A percentile compares a stretch with the other conserved stretches of the same genome.
Conservation (phyloP, 2,329 filamentous ascomycete species). For the Delphinella strobiligena region DNA sequence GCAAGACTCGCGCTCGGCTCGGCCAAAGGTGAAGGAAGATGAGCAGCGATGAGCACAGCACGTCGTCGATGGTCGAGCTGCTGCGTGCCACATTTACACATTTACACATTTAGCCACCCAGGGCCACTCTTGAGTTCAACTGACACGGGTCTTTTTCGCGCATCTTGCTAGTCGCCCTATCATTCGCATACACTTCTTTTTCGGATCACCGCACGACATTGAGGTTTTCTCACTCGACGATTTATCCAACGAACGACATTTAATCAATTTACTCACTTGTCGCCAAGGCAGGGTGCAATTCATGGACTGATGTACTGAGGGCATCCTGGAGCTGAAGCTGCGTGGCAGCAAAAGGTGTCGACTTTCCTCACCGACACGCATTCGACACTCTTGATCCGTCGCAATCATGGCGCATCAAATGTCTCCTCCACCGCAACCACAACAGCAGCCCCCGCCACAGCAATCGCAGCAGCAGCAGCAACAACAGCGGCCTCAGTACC, state of each 20-base stretch:
- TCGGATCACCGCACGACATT: too few species aligned
- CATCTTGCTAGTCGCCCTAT: too few species aligned
- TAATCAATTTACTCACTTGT: too few species aligned
- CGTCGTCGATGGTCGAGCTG: neutral
- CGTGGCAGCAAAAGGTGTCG: neutral
- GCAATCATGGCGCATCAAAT: slow-evolving; percentile 11
- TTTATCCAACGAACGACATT: too few species aligned
- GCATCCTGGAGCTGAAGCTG: neutral
- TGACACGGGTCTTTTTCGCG: too few species aligned
- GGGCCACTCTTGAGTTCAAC: neutral
- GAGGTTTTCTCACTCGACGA: too few species aligned
- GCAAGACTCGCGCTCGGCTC: neutral
- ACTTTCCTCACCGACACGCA: neutral
- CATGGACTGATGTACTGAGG: neutral
- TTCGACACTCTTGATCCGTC: neutral
- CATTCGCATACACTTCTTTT: too few species aligned
- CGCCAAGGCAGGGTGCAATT: neutral
- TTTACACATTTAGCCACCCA: neutral
- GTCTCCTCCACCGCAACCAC: slow-evolving; percentile 16
- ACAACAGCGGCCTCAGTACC: slow-evolving; percentile 10
- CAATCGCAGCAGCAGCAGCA: slow-evolving; percentile 13
- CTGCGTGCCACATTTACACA: neutral
- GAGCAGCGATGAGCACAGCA: neutral
- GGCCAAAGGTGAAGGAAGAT: too few species aligned
- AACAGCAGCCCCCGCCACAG: slow-evolving; percentile 11